Evolutionary conservation across 495 filamentous ascomycete species (phyloP).

Genomic region (Venustampulla echinocandica): DNA sequence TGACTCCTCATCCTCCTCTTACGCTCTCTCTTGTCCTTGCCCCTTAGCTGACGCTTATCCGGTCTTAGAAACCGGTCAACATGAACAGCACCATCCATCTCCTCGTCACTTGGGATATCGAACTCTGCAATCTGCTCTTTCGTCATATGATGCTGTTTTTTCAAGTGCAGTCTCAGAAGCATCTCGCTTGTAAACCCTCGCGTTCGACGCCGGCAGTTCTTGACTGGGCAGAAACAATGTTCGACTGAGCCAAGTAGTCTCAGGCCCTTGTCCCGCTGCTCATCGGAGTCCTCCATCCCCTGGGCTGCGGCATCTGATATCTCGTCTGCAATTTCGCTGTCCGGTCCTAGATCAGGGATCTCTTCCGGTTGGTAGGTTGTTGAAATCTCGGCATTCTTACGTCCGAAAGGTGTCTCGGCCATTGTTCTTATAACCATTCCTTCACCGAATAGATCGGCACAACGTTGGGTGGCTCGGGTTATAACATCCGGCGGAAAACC

Average conservation of each 20-base stretch:
- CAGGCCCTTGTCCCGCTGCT: neutral
- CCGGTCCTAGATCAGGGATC: conserved; percentile 8
- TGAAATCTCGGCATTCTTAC: conserved; percentile 7
- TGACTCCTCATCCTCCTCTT: neutral
- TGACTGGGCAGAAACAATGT: conserved; percentile 24
- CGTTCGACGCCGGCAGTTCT: conserved; percentile 25
- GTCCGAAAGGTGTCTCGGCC: conserved; percentile 30
- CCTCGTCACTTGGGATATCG: conserved; percentile 35
- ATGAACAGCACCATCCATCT: conserved; percentile 46
- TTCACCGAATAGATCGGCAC: conserved; percentile 60
- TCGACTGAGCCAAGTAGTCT: neutral
- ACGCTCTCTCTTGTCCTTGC: neutral
- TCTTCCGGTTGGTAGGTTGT: conserved; percentile 30
- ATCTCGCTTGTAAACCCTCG: conserved; percentile 23
- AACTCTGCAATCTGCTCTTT: conserved; percentile 15
- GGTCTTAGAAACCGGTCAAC: conserved; percentile 39
- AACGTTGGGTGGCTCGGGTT: conserved; percentile 56
- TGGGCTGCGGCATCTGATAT: neutral
- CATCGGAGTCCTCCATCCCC: neutral
- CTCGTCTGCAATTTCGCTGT: neutral
- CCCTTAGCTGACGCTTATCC: neutral
- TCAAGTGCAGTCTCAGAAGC: conserved; percentile 29
- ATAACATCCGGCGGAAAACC: conserved; percentile 56
- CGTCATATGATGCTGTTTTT: conserved; percentile 28
- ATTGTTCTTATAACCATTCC: conserved; percentile 52